Conservation (phyloP, 106 monocot species). For the Platanthera zijinensis region DNA sequence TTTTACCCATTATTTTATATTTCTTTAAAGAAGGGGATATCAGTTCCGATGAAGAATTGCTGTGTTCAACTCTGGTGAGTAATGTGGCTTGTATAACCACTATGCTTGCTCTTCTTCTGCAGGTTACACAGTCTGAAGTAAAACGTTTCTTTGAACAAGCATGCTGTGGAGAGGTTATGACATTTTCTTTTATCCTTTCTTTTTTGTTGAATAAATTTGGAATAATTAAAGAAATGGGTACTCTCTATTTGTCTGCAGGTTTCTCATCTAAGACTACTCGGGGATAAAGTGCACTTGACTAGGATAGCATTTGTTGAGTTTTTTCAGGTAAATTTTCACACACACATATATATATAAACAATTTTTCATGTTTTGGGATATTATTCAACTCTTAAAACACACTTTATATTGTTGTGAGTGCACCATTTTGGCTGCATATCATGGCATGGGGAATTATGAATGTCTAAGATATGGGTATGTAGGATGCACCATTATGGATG, state of each 20-base stretch:
- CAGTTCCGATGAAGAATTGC: neutral
- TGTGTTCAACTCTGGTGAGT: neutral
- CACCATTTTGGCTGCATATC: too few relatives aligned
- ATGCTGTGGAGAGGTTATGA: conserved; percentile 42
- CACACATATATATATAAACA: neutral
- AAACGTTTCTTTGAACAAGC: conserved; percentile 39
- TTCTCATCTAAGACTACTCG: conserved; percentile 20
- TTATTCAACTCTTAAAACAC: neutral
- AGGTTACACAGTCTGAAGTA: conserved; percentile 56
- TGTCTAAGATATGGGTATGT: too few relatives aligned
- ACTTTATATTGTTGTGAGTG: too few relatives aligned
- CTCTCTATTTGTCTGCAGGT: conserved; percentile 3
- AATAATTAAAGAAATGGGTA: neutral
- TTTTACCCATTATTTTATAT: too few relatives aligned
- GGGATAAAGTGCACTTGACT: conserved; percentile 21
- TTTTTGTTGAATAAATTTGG: neutral
- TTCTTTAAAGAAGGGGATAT: too few relatives aligned
- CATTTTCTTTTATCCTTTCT: neutral
- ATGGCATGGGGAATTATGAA: too few relatives aligned
- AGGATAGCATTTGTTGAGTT: conserved; percentile 26
- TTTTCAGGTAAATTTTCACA: conserved; percentile 3
- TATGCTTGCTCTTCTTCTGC: conserved; percentile 12
- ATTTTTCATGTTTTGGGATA: neutral
- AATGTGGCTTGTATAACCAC: neutral
- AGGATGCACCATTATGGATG: too few relatives aligned